phyloP scores from a whole-genome alignment of 2,329 filamentous ascomycete genomes.

The Exophiala spinifera region DNA sequence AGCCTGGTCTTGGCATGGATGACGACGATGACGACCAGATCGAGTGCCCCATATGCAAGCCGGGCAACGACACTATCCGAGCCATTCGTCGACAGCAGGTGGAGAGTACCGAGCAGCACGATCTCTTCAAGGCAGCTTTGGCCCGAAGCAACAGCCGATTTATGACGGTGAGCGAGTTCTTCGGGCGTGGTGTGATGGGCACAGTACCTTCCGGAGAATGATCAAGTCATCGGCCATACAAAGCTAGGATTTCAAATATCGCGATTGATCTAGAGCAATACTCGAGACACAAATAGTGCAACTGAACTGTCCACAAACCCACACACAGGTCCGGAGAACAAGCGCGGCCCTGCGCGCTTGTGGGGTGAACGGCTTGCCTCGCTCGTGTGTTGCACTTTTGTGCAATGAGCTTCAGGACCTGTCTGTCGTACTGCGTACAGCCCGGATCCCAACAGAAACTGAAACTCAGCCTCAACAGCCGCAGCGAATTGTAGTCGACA shows the following conservation, averaged over 20 bases:
- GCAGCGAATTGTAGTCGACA: not conserved
- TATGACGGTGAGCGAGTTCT: constrained; percentile 90
- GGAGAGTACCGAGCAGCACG: constrained; percentile 81
- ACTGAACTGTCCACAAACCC: too few species aligned
- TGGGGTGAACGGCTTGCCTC: not conserved
- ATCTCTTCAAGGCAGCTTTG: constrained; percentile 80
- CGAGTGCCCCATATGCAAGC: constrained; percentile 83
- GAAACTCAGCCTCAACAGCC: not conserved
- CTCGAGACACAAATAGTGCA: not conserved
- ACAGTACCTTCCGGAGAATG: constrained; percentile 17
- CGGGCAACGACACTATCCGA: constrained; percentile 80
- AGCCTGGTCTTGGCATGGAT: constrained; percentile 41
- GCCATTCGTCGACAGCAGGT: constrained; percentile 83
- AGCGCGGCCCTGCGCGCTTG: too few species aligned
- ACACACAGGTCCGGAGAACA: not conserved
- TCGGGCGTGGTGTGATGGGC: constrained; percentile 85
- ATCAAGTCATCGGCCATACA: constrained; percentile 1
- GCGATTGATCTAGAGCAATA: not conserved
- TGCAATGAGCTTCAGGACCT: not conserved
- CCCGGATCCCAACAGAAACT: not conserved
- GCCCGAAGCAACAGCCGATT: constrained; percentile 69
- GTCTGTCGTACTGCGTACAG: too few species aligned
- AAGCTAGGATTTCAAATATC: not conserved
- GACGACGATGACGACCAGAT: constrained; percentile 54
- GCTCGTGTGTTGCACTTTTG: not conserved